Evolutionary conservation across 768 basidiomycete species (phyloP).

Genomic region (Daedalea quercina): DNA sequence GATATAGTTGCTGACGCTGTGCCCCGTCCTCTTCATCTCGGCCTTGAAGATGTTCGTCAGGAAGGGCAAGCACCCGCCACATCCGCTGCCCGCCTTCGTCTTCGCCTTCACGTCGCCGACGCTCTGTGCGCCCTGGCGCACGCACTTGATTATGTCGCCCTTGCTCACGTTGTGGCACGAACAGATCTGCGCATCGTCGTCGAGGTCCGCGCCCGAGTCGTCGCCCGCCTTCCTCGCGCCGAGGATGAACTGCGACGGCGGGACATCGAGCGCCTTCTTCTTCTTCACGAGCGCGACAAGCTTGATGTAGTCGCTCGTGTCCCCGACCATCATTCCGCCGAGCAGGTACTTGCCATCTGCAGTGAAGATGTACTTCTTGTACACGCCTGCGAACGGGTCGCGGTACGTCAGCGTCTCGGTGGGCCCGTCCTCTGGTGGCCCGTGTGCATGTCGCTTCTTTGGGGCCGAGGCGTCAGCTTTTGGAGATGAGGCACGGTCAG

Average conservation of each 20-base stretch:
- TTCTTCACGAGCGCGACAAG: slow-evolving; percentile 66
- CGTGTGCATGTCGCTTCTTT: slow-evolving; percentile 18
- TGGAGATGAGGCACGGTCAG: background rate
- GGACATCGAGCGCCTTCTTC: slow-evolving; percentile 62
- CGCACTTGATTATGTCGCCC: slow-evolving; percentile 42
- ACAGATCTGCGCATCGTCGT: slow-evolving; percentile 68
- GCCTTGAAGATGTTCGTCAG: slow-evolving; percentile 38
- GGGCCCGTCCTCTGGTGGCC: slow-evolving; percentile 26
- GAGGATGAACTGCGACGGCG: slow-evolving; percentile 62
- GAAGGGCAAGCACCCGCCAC: slow-evolving; percentile 64
- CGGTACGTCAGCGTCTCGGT: slow-evolving; percentile 59
- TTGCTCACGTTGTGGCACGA: slow-evolving; percentile 69
- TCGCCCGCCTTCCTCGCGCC: slow-evolving; percentile 44
- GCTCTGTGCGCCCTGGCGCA: slow-evolving; percentile 41
- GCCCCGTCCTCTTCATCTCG: slow-evolving; percentile 65
- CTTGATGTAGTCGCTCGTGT: slow-evolving; percentile 61
- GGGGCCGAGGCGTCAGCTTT: slow-evolving; percentile 15
- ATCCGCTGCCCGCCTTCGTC: slow-evolving; percentile 69
- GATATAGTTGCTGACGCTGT: slow-evolving; percentile 48
- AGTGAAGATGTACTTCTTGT: slow-evolving; percentile 75
- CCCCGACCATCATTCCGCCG: slow-evolving; percentile 80
- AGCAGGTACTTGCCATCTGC: slow-evolving; percentile 65
- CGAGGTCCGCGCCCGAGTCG: slow-evolving; percentile 57
- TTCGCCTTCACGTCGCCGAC: slow-evolving; percentile 52
- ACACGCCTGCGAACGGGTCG: slow-evolving; percentile 65